Conservation (phyloP, 2,329 filamentous ascomycete genomes). For the Coniochaeta sp. region DNA sequence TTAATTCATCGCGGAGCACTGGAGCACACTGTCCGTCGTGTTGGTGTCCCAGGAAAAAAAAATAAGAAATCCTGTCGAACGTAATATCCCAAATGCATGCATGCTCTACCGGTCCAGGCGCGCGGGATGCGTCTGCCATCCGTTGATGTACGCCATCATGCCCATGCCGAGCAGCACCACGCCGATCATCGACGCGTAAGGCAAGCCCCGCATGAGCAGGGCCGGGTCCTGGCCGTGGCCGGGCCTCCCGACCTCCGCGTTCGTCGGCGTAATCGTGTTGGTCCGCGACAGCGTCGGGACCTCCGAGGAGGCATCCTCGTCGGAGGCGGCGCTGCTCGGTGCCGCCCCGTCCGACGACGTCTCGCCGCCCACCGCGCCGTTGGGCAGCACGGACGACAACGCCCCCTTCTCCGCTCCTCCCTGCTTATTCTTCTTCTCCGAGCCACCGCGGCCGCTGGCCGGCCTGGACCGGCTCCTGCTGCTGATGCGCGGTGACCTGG, state of each 20-base stretch:
- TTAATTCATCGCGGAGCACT: neutral
- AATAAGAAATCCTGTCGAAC: neutral
- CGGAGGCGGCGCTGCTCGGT: too few relatives aligned
- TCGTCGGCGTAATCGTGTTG: constrained; percentile 38
- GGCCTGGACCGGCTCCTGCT: constrained; percentile 20
- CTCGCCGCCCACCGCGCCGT: constrained; percentile 15
- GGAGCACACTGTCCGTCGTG: neutral
- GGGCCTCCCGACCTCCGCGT: constrained; percentile 25
- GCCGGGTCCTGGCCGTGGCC: constrained; percentile 34
- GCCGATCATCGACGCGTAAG: constrained; percentile 75
- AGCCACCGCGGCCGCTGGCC: constrained; percentile 10
- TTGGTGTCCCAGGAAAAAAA: neutral
- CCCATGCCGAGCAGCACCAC: constrained; percentile 77
- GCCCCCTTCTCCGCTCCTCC: constrained; percentile 14
- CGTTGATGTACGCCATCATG: constrained; percentile 80
- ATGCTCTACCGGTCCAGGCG: constrained; percentile 23
- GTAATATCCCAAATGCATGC: neutral
- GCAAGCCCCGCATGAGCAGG: constrained; percentile 48
- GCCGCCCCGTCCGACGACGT: neutral
- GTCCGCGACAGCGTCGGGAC: constrained; percentile 35
- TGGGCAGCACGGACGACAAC: constrained; percentile 10
- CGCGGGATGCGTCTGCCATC: constrained; percentile 58
- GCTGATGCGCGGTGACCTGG: constrained; percentile 30
- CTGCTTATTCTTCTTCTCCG: constrained; percentile 4
- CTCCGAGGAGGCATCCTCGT: constrained; percentile 25